A percentile compares a stretch with the other conserved stretches of the same genome.
These are phyloP conservation scores for Candida easanensis DNA, from an alignment of 805 yeast species.

Conservation along the genomic window DNA sequence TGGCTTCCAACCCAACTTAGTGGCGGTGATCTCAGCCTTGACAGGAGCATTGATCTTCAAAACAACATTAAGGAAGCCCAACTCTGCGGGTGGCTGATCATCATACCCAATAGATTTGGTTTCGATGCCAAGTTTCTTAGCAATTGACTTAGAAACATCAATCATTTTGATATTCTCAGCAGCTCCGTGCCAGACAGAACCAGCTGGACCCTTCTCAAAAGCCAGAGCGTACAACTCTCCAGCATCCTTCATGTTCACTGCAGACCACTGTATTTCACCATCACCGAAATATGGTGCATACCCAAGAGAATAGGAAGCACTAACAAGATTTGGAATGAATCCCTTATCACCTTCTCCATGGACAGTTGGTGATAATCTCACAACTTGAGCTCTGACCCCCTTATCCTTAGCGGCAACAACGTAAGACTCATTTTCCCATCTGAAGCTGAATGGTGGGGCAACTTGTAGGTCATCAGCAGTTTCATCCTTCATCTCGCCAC, in stretches of 20 bases:
- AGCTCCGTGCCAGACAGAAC: constrained; percentile 21
- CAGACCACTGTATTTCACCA: constrained; percentile 33
- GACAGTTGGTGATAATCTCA: constrained; percentile 36
- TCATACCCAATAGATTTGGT: constrained; percentile 12
- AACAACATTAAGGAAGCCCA: constrained; percentile 18
- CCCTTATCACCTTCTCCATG: constrained; percentile 34
- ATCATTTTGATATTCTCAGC: constrained; percentile 26
- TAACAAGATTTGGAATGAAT: constrained; percentile 24
- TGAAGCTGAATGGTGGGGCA: constrained; percentile 16
- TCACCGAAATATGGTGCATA: constrained; percentile 36
- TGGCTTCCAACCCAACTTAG: constrained; percentile 31
- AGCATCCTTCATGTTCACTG: constrained; percentile 33
- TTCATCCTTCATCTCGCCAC: too few species aligned
- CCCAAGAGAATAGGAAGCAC: constrained; percentile 32
- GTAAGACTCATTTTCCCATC: background rate
- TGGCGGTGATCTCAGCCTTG: constrained; percentile 21
- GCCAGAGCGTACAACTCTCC: constrained; percentile 31
- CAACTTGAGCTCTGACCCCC: constrained; percentile 11
- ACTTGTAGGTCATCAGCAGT: constrained; percentile 18
- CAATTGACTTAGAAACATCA: constrained; percentile 30
- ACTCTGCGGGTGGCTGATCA: constrained; percentile 10
- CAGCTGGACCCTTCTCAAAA: constrained; percentile 1
- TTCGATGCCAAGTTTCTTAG: constrained; percentile 18
- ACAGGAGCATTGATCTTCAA: constrained; percentile 14
- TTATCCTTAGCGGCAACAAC: background rate